A percentile compares a stretch with the other conserved stretches of the same genome.
phyloP scores from a whole-genome alignment of 805 yeast species.

The Candida stauntonica region DNA sequence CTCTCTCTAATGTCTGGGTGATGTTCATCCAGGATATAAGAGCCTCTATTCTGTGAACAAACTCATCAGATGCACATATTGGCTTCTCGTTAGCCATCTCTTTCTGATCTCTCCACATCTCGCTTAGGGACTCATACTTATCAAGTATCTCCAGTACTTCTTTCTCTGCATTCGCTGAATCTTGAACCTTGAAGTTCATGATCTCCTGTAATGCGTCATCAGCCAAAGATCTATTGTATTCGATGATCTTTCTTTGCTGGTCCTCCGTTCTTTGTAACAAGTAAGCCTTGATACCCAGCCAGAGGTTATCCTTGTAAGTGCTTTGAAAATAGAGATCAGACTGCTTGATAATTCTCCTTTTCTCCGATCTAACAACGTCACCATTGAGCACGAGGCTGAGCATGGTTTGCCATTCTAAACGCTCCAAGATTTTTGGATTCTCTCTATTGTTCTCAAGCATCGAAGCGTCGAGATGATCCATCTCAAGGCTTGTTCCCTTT shows the following conservation, averaged over 20 bases:
- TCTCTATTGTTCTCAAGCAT: conserved; percentile 22
- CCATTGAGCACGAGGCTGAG: conserved; percentile 86
- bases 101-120: conserved; percentile 71
- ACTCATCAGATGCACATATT: conserved; percentile 55
- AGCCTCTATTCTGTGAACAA: conserved; percentile 65
- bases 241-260: conserved; percentile 67
- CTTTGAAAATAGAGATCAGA: conserved; percentile 47
- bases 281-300: conserved; percentile 87
- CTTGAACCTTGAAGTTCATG: conserved; percentile 52
- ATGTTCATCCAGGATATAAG: conserved; percentile 80
- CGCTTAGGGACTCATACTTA: conserved; percentile 61
- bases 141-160: conserved; percentile 57
- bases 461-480: conserved; percentile 35
- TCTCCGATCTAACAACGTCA: conserved; percentile 89
- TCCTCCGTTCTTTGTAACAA: conserved; percentile 73
- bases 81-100: conserved; percentile 83
- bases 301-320: conserved; percentile 63
- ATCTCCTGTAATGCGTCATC: conserved; percentile 72
- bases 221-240: conserved; percentile 65
- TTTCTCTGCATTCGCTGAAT: conserved; percentile 38
- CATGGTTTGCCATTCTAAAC: conserved; percentile 97
- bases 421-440: conserved; percentile 50
- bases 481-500: conserved; percentile 41
- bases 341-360: conserved; percentile 63
- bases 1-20: conserved; percentile 61